These are phyloP conservation scores for Magnusiomyces tetraspermus DNA, from an alignment of 1,139 yeast genomes.

Conservation along the genomic window DNA sequence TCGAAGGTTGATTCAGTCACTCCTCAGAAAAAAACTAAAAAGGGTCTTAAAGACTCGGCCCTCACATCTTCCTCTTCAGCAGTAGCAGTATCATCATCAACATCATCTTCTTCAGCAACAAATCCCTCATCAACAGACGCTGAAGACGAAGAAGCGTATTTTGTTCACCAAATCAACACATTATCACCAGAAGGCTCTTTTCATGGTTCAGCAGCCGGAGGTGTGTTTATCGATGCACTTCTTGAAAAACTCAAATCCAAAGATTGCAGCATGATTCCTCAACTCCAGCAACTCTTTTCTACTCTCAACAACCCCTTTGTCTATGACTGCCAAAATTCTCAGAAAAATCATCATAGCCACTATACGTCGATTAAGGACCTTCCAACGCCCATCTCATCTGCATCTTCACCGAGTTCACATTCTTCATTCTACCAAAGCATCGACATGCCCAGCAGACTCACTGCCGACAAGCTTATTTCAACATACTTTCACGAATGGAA, in stretches of 20 bases:
- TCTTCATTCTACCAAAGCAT: conserved; percentile 8
- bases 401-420: conserved; percentile 12
- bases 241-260: conserved; percentile 24
- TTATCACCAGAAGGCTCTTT: conserved; percentile 27
- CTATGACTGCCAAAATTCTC: too few species aligned
- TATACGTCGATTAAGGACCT: too few species aligned
- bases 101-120: background rate
- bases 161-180: conserved; percentile 24
- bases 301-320: conserved; percentile 16
- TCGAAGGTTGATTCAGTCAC: conserved; percentile 24
- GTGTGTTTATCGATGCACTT: conserved; percentile 25
- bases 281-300: conserved; percentile 17
- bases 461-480: conserved; percentile 29
- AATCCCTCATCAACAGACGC: background rate
- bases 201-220: conserved; percentile 31
- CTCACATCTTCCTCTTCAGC: background rate
- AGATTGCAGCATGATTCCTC: conserved; percentile 19
- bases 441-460: conserved; percentile 25
- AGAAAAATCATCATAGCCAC: too few species aligned
- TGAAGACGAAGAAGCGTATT: conserved; percentile 24
- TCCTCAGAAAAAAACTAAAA: background rate
- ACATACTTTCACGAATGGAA: conserved; percentile 77
- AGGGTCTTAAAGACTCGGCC: background rate
- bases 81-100: too few species aligned
- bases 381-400: conserved; percentile 1